A percentile compares a stretch with the other conserved stretches of the same genome.
phyloP scores from a whole-genome alignment of 2,329 filamentous ascomycete genomes.

The Cladosporium sp. region DNA sequence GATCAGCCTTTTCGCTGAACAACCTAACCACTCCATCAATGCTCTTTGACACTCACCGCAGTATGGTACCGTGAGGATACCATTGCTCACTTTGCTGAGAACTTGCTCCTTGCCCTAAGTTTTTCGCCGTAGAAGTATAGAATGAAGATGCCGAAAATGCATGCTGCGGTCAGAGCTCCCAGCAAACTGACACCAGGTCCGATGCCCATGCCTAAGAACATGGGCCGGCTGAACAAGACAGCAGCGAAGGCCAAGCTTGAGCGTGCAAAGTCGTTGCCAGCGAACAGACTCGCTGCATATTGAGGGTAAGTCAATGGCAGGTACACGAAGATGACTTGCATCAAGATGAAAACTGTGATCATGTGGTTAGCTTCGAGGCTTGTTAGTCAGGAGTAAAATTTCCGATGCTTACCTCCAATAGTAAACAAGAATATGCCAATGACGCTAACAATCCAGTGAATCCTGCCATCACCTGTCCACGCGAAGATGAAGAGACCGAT shows the following conservation, averaged over 20 bases:
- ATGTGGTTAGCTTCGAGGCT: neutral
- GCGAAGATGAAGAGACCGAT: conserved; percentile 33
- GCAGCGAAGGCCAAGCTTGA: conserved; percentile 55
- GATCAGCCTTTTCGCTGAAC: no score
- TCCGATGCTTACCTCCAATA: conserved; percentile 19
- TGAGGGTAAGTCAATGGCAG: conserved; percentile 35
- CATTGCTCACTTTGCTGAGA: conserved; percentile 41
- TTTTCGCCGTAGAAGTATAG: conserved; percentile 55
- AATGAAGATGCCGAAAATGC: conserved; percentile 45
- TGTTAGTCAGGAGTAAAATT: neutral
- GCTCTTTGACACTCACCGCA: no score
- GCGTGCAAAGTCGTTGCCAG: conserved; percentile 57
- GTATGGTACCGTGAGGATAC: no score
- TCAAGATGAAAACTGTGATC: conserved; percentile 32
- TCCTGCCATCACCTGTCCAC: conserved; percentile 22
- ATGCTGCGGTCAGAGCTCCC: conserved; percentile 41
- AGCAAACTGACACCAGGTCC: conserved; percentile 54
- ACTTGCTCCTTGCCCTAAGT: conserved; percentile 55
- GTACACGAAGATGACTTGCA: conserved; percentile 41
- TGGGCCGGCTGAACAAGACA: conserved; percentile 56
- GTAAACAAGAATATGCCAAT: conserved; percentile 40
- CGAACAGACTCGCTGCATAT: conserved; percentile 55
- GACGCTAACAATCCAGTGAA: conserved; percentile 38
- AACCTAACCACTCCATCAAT: no score
- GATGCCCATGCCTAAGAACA: conserved; percentile 57